Percentiles rank a stretch among this genome's conserved stretches.
Conservation (phyloP, 2,329 filamentous ascomycete species). For the Biscogniauxia sp. region DNA sequence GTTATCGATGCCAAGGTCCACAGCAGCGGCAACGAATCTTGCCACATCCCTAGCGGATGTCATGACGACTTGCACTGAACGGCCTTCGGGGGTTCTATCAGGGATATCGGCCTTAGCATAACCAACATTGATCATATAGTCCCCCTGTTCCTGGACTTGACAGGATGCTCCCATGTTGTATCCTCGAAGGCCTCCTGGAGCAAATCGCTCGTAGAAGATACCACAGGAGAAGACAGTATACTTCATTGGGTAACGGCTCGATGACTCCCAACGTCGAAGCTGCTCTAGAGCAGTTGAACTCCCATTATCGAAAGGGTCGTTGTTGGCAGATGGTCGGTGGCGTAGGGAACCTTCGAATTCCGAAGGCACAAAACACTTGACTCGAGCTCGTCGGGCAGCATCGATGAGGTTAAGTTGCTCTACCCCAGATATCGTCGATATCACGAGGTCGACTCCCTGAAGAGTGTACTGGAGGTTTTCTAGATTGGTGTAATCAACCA, state of each 20-base stretch:
- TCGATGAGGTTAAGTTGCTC: conserved; percentile 71
- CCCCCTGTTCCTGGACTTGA: conserved; percentile 55
- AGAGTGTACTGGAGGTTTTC: conserved; percentile 62
- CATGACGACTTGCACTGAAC: conserved; percentile 58
- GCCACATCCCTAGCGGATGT: conserved; percentile 70
- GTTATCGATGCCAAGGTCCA: conserved; percentile 56
- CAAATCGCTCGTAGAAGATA: conserved; percentile 73
- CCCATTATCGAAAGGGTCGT: conserved; percentile 61
- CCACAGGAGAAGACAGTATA: conserved; percentile 73
- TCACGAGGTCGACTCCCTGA: conserved; percentile 70
- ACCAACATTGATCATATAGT: conserved; percentile 64
- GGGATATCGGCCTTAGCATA: conserved; percentile 59
- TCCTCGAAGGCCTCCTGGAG: conserved; percentile 60
- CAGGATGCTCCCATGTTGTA: conserved; percentile 58
- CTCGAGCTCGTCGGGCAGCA: conserved; percentile 62
- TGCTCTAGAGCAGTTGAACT: conserved; percentile 52
- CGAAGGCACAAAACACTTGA: conserved; percentile 69
- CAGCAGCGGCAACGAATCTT: conserved; percentile 66
- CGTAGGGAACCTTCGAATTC: conserved; percentile 69
- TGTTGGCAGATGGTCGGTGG: conserved; percentile 44
- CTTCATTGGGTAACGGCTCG: conserved; percentile 51
- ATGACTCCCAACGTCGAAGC: conserved; percentile 47
- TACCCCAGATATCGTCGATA: conserved; percentile 67
- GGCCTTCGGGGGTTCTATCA: conserved; percentile 48
- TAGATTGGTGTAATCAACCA: conserved; percentile 64